Conservation (phyloP, 1,284 basidiomycete species). For the Ustilago cynodontis region DNA sequence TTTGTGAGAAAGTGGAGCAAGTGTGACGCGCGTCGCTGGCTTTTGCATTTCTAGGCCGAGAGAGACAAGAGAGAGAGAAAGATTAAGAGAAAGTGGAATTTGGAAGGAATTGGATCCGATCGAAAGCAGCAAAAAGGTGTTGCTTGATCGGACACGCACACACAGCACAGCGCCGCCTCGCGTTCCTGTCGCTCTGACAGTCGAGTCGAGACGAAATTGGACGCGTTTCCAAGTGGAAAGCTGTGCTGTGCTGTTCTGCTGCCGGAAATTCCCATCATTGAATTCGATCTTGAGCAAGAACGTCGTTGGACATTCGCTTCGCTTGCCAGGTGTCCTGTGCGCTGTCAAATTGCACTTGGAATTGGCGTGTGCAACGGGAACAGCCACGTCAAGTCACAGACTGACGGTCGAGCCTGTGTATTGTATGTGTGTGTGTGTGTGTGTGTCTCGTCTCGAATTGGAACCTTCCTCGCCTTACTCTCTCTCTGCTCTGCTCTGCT, state of each 20-base stretch:
- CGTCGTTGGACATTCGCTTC: neutral
- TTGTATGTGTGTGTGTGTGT: neutral
- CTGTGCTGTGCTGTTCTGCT: too few relatives aligned
- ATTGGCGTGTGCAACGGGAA: neutral
- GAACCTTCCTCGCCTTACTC: neutral
- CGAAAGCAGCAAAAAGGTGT: neutral
- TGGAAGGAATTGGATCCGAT: neutral
- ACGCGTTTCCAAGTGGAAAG: neutral
- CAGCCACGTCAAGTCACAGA: constrained; percentile 1
- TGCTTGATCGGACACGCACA: neutral
- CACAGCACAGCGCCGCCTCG: too few relatives aligned
- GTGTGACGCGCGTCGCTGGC: constrained; percentile 42
- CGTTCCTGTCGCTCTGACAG: neutral
- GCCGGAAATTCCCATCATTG: too few relatives aligned
- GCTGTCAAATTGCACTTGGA: neutral
- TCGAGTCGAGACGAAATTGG: neutral
- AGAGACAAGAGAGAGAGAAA: constrained; percentile 2
- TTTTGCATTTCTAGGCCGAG: constrained; percentile 25
- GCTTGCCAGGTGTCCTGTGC: neutral
- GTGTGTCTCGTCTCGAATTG: constrained; percentile 1
- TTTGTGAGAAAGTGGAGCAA: constrained; percentile 33
- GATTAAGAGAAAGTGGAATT: too few relatives aligned
- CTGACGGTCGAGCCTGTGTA: neutral
- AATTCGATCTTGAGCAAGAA: constrained; percentile 11
- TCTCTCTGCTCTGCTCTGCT: too few relatives aligned